Conservation (phyloP, 371 early-diverging fungal species). For the Mortierella sp. region DNA sequence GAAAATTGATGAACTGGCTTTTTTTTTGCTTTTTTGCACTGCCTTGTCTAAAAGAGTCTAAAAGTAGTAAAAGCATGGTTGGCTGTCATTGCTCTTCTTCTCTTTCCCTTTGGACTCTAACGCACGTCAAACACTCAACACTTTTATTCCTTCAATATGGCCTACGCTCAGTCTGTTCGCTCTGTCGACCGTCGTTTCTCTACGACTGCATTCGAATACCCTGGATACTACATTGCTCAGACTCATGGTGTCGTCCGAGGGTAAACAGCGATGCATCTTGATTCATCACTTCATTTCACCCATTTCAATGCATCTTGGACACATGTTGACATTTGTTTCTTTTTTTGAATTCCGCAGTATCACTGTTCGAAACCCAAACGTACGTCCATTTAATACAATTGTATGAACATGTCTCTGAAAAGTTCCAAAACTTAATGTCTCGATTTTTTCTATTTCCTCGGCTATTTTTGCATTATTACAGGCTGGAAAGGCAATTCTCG, state of each 20-base stretch:
- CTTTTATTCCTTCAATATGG: slow-evolving; percentile 10
- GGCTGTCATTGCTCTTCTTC: too few relatives aligned
- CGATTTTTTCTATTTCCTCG: not conserved
- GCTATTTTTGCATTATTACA: slow-evolving; percentile 1
- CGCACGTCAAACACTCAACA: too few relatives aligned
- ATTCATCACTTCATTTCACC: not conserved
- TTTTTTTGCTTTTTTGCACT: too few relatives aligned
- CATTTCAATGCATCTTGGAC: not conserved
- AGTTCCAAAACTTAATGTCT: not conserved
- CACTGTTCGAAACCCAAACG: slow-evolving; percentile 54
- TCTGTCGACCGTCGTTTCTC: slow-evolving; percentile 54
- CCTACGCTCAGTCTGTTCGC: slow-evolving; percentile 39
- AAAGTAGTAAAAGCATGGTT: too few relatives aligned
- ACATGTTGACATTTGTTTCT: slow-evolving; percentile 1
- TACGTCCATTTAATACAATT: slow-evolving; percentile 11
- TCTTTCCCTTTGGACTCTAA: too few relatives aligned
- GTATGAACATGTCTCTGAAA: not conserved
- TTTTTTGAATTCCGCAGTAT: slow-evolving; percentile 14
- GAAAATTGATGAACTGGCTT: too few relatives aligned
- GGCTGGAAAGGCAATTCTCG: slow-evolving; percentile 52
- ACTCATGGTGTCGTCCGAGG: slow-evolving; percentile 54
- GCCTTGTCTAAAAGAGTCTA: too few relatives aligned
- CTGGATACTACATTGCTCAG: slow-evolving; percentile 43
- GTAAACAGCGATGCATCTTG: slow-evolving; percentile 13
- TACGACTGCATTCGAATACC: slow-evolving; percentile 48